Percentiles rank a stretch among this genome's conserved stretches.
These are phyloP conservation scores for Puccinia sorghi DNA, from an alignment of 1,284 basidiomycete species.

Conservation along the genomic window DNA sequence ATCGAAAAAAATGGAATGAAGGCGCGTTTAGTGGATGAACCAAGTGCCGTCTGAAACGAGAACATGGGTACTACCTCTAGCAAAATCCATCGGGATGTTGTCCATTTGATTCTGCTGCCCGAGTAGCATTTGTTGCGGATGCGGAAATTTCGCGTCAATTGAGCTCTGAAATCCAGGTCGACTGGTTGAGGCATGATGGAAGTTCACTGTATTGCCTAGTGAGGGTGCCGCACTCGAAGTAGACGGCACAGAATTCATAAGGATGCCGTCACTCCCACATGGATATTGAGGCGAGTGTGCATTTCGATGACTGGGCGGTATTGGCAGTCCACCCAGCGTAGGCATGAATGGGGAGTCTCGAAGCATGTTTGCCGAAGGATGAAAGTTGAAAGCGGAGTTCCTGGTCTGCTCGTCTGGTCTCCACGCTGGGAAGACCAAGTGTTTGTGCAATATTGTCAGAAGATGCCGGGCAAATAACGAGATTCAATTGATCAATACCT, in stretches of 20 bases:
- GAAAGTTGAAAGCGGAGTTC: not conserved
- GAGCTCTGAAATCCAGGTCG: not conserved
- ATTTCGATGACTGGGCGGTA: not conserved
- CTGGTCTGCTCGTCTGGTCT: constrained; percentile 11
- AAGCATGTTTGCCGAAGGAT: not conserved
- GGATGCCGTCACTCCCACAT: not conserved
- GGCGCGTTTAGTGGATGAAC: not conserved
- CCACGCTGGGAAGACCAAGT: not conserved
- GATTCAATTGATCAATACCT: not conserved
- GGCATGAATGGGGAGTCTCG: constrained; percentile 7
- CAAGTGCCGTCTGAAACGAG: not conserved
- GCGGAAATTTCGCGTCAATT: not conserved
- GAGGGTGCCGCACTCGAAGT: not conserved
- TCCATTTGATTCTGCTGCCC: constrained; percentile 10
- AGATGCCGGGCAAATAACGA: not conserved
- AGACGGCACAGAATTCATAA: not conserved
- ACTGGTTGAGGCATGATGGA: constrained; percentile 15
- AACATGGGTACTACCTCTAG: constrained; percentile 17
- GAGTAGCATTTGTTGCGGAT: not conserved
- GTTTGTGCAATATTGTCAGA: not conserved
- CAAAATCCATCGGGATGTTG: not conserved
- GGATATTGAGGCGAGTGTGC: not conserved
- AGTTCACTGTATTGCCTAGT: not conserved
- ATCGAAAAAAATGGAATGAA: not conserved
- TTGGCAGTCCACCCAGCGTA: not conserved